Base-by-base conservation (phyloP, 108 stramenopile species). In the Conticribra weissflogii region DNA sequence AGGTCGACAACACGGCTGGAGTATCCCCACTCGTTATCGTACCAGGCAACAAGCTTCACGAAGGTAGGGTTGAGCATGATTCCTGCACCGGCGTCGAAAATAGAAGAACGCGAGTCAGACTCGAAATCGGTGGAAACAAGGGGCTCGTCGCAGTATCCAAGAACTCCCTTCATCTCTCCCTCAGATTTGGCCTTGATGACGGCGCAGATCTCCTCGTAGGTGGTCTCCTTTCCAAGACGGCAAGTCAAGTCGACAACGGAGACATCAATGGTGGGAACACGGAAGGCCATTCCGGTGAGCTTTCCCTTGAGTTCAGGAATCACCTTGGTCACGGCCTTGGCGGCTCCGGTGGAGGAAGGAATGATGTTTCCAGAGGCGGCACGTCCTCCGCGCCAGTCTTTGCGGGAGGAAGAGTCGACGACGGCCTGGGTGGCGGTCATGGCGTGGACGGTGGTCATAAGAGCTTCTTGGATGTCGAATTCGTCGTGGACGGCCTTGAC, bases 401-500 rank as follows among this genome's bases (percentile, higher is more conserved):
- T 99, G 68, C 94, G 94, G 81, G 97, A 97, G 78, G 97, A 96
- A 68, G 96, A 95, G 86, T 99, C 99, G 64, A 99, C 99, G 58
- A 96, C 95, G 63, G 94, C 93, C 85, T 99, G 99, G 81, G 98
- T 98, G 84, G 99, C 96, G 54, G 99, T 99, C 96, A 97, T 96
- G 92, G 99, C 98, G 88, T 99, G 99, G 70, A 99, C 99, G 58
- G 99, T 99, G 90, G 99, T 99, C 99, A 99, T 99, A 82, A 99
- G 97, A 59, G 92, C 98, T 82, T 96, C 95, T 66, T 96, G 89
- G 72, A 99, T 99, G 67, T 90, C 97, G 83, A 92, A 99, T 71
- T 91, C 91, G 81, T 99, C 98, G 81, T 99, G 85, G 86, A 99
- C 82, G 72, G 96, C 96, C 92, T 99, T 98, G 60, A 97, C 98